These are phyloP conservation scores for Trichoderma asperelloides DNA, from an alignment of 495 filamentous ascomycete species.

Conservation along the genomic window DNA sequence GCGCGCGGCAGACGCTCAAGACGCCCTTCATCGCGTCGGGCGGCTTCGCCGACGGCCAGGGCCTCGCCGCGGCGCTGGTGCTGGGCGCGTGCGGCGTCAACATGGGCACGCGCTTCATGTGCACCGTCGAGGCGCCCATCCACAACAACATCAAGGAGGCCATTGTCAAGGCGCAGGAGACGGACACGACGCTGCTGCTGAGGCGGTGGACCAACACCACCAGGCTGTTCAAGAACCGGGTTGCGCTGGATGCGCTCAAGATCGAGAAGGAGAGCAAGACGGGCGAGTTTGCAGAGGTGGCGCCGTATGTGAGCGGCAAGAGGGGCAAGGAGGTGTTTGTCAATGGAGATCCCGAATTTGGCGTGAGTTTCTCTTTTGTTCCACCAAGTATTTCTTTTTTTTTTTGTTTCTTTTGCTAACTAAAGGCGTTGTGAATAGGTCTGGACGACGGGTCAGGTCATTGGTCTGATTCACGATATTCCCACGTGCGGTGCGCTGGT, in stretches of 20 bases:
- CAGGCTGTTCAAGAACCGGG: constrained; percentile 81
- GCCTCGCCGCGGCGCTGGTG: constrained; percentile 81
- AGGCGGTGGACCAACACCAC: constrained; percentile 90
- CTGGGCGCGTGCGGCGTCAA: constrained; percentile 94
- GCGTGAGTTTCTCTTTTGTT: constrained; percentile 49
- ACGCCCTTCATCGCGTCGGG: constrained; percentile 94
- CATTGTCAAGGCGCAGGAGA: constrained; percentile 83
- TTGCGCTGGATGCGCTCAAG: constrained; percentile 68
- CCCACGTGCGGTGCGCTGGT: constrained; percentile 49
- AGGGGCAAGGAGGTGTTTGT: constrained; percentile 84
- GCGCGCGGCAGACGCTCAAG: constrained; percentile 74
- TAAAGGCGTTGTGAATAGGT: constrained; percentile 43
- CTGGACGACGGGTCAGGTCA: constrained; percentile 58
- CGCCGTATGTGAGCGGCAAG: constrained; percentile 84
- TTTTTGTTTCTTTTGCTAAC: neutral
- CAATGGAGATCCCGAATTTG: constrained; percentile 84
- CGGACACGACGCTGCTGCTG: constrained; percentile 81
- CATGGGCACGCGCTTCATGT: constrained; percentile 93
- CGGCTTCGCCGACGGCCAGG: constrained; percentile 91
- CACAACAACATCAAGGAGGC: constrained; percentile 88
- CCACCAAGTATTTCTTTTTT: too few relatives aligned
- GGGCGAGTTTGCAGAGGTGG: constrained; percentile 87
- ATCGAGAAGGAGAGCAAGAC: constrained; percentile 76
- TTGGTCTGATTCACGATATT: constrained; percentile 59
- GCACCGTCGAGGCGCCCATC: constrained; percentile 84